phyloP scores from a whole-genome alignment of 1,284 basidiomycete species.

The Leccinum holopus region DNA sequence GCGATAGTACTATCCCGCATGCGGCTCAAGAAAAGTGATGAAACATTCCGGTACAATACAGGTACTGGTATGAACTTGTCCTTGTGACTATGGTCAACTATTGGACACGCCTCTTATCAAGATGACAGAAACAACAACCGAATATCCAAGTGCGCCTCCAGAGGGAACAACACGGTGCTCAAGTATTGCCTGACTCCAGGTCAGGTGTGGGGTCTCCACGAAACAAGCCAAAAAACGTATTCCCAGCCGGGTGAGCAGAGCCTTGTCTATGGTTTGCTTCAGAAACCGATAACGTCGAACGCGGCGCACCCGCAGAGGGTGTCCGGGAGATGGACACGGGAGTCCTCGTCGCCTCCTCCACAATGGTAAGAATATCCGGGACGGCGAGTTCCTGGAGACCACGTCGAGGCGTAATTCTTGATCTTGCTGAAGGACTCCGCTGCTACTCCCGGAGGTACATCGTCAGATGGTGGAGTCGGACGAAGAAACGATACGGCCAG shows the following conservation, averaged over 20 bases:
- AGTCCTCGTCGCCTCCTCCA: constrained; percentile 8
- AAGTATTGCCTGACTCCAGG: not conserved
- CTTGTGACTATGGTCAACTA: not conserved
- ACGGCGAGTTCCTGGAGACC: not conserved
- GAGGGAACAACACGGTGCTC: not conserved
- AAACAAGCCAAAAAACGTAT: constrained; percentile 1
- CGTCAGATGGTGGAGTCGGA: not conserved
- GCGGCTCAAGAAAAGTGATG: not conserved
- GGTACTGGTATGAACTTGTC: not conserved
- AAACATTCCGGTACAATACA: not conserved
- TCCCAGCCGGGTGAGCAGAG: not conserved
- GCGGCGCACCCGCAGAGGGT: not conserved
- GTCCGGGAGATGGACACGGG: not conserved
- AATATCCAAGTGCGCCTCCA: not conserved
- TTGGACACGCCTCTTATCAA: not conserved
- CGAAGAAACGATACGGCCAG: not conserved
- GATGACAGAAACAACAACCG: not conserved
- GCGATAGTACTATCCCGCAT: not conserved
- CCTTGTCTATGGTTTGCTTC: constrained; percentile 10
- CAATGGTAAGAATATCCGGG: constrained; percentile 10
- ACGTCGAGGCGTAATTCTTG: not conserved
- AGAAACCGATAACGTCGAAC: not conserved
- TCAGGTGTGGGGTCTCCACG: constrained; percentile 1
- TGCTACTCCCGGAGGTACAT: not conserved
- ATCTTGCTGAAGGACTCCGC: not conserved